Evolutionary conservation across 169 alveolate genomes (phyloP), one percentile per base, ranked within the genome.

Genomic region (Eimeria falciformis): DNA sequence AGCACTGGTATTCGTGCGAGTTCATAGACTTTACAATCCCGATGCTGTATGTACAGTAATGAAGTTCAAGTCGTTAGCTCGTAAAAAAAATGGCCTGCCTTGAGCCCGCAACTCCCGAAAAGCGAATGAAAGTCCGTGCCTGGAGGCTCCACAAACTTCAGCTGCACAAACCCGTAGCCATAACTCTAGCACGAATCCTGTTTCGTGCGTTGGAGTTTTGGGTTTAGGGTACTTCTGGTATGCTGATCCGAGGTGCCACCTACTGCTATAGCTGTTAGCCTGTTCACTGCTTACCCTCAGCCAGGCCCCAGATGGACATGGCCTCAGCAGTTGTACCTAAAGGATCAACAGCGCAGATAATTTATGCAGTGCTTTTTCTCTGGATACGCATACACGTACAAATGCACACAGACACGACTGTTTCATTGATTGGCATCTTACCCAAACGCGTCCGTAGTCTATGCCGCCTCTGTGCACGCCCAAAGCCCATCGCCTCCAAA

Each of bases 261-360:
- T n/a, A n/a, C n/a, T n/a, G n/a, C n/a, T n/a, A n/a, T n/a, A n/a
- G n/a, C n/a, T n/a, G n/a, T n/a, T n/a, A n/a, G n/a, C n/a, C n/a
- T n/a, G n/a, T n/a, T n/a, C n/a, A 18, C 18, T 4, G 29, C 85
- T 75, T 25, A 75, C 85, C 85, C 85, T 58, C 58, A 75, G 66
- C 85, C 85, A 75, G 43, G 66, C 85, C 45, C 85, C 85, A 14
- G 85, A 75, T 3, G 85, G 85, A 43, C 85, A 75, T 18, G 85
- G 85, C 66, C 85, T 37, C 58, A 75, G 85, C 2, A 75, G 1
- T 43, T 75, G 85, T 18, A 75, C 85, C 85, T 75, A 65, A 6
- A 21, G 56, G 0, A 23, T 27, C 23, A 7, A 14, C 6, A 47
- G 58, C 58, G 14, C 21, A 47, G 14, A 47, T 9, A 14, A 47